Conservation (phyloP, 768 basidiomycete species). For the Leccinum obscurum region DNA sequence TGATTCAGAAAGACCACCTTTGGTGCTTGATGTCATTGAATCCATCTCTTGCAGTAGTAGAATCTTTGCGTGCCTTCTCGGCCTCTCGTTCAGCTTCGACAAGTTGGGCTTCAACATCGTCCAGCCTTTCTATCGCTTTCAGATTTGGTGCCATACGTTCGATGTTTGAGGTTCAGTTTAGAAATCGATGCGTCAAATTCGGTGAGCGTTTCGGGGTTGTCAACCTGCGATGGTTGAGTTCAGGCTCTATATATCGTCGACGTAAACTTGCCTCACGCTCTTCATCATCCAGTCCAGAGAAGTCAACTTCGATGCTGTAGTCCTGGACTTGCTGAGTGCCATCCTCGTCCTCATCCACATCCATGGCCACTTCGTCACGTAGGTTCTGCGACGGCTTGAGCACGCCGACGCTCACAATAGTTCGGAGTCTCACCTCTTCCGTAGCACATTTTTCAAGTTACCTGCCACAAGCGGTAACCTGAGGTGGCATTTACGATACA, state of each 20-base stretch:
- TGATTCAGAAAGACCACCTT: conserved; percentile 47
- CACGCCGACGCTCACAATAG: background rate
- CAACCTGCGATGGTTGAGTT: conserved; percentile 43
- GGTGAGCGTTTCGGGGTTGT: conserved; percentile 60
- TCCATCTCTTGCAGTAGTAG: conserved; percentile 85
- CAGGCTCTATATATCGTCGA: background rate
- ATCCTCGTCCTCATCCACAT: conserved; percentile 86
- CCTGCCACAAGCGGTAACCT: conserved; percentile 76
- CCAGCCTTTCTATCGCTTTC: conserved; percentile 91
- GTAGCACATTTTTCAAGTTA: conserved; percentile 86
- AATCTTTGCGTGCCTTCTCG: conserved; percentile 87
- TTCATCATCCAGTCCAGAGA: conserved; percentile 69
- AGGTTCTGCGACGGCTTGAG: conserved; percentile 54
- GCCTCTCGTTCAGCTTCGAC: conserved; percentile 90
- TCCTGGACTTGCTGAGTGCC: conserved; percentile 76
- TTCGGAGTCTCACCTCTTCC: conserved; percentile 72
- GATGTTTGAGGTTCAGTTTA: conserved; percentile 73
- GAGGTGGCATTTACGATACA: conserved; percentile 92
- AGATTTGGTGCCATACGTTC: conserved; percentile 95
- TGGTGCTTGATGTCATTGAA: conserved; percentile 86
- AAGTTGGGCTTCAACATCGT: conserved; percentile 82
- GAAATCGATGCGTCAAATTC: conserved; percentile 73
- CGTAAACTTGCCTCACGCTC: conserved; percentile 57
- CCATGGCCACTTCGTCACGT: conserved; percentile 87
- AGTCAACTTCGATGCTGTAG: conserved; percentile 91